Evolutionary conservation across 2,329 filamentous ascomycete genomes (phyloP), one percentile per base, ranked within the genome.

Genomic region (Aspergillus sp.): DNA sequence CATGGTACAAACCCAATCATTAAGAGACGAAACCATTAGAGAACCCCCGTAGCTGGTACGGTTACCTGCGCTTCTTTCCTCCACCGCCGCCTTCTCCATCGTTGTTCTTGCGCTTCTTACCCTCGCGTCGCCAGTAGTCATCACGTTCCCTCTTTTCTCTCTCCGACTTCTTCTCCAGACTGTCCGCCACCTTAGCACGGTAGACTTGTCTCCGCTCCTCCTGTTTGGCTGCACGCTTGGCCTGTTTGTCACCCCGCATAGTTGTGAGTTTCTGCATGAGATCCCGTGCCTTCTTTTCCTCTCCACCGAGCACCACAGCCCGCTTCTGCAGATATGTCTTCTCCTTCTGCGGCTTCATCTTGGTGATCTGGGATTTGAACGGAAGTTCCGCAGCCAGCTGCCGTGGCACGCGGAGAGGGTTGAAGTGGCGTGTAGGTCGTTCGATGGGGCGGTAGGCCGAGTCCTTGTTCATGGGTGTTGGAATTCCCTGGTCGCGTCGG

Each of bases 321-420:
- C 93, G 86, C 73, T 96, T 96, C 74, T 95, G 89, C 76, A 95
- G 77, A 67, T 98, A 98, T 19, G 90, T 95, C 61, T 84, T 71
- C 58, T 83, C 84, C 65, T 81, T 83, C 72, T 90, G 88, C 48
- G 86, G 82, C 69, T 85, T 86, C 73, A 86, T 91, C 63, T 82
- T 74, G 19, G 85, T 79, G 60, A 95, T 90, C 66, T 98, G 93
- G 9, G 86, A 90, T 65, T 90, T 91, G 81, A 87, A 98, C 5
- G 93, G 93, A 7, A 98, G 79, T 5, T 88, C 81, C 10, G 89
- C 85, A 40, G 90, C 89, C 31, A 75, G 62, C 48, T 72, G 65
- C 31, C 66, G 64, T 5, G 72, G 72, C 11, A 75, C 72, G 7
- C 71, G 69, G 26, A 75, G 63, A 27, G 78, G 77, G 68, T 93